Conservation (phyloP, 768 basidiomycete genomes). For the Leccinum imitatum region DNA sequence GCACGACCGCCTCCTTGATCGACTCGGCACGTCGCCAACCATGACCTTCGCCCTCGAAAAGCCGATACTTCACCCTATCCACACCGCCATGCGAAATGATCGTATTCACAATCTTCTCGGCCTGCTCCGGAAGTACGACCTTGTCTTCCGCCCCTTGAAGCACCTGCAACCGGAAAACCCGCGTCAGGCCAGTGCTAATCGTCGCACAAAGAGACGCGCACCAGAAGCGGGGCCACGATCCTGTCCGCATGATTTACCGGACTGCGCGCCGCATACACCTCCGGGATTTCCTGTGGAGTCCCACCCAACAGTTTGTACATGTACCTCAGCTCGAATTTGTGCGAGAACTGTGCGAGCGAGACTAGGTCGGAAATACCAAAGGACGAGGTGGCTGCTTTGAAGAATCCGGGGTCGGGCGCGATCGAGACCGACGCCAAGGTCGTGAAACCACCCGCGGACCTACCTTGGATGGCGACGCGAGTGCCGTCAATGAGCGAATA, state of each 20-base stretch:
- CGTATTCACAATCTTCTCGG: no score
- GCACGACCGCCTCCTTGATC: conserved; percentile 35
- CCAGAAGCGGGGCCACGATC: conserved; percentile 64
- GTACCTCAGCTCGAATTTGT: conserved; percentile 70
- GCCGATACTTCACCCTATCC: conserved; percentile 27
- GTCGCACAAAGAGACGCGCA: conserved; percentile 29
- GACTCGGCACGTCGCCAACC: conserved; percentile 38
- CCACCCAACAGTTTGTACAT: conserved; percentile 66
- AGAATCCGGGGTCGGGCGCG: conserved; percentile 39
- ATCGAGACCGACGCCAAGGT: conserved; percentile 48
- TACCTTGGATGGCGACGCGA: conserved; percentile 68
- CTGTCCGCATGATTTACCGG: conserved; percentile 61
- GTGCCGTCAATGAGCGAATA: conserved; percentile 59
- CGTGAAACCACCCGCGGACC: conserved; percentile 75
- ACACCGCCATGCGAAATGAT: no score
- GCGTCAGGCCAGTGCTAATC: background rate
- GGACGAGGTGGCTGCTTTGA: conserved; percentile 62
- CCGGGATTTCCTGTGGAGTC: conserved; percentile 47
- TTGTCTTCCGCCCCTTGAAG: conserved; percentile 65
- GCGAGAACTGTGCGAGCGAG: conserved; percentile 58
- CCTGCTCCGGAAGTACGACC: conserved; percentile 66
- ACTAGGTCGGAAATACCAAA: conserved; percentile 70
- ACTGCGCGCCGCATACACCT: conserved; percentile 58
- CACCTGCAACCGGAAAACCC: conserved; percentile 41
- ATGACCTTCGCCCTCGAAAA: conserved; percentile 47